Base-by-base conservation (phyloP, 257 asterid species). In the Solanum medicagineum region DNA sequence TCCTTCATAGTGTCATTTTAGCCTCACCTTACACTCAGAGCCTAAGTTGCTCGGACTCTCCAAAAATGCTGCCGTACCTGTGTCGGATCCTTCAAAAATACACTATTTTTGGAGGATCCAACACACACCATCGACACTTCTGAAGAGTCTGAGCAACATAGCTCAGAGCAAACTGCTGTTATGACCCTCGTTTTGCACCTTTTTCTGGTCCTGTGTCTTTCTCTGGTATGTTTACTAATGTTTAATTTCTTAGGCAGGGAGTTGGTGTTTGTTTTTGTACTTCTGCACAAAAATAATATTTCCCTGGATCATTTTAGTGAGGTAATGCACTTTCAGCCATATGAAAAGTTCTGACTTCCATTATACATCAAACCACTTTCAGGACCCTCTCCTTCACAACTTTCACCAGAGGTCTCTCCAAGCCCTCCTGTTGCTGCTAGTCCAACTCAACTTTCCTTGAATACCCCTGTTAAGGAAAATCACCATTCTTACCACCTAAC, bases 381-480 rank as follows among this genome's bases (percentile, higher is more conserved):
- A 88, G 96, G 92, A 71, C 75, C 90, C n/a, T 63, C 89, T 26
- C 89, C 92, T 20, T 74, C 94, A 71, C 85, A 81, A 83, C 85
- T 74, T 85, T 88, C 98, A 85, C 94, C 97, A 1, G 89, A 84
- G 88, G 82, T 80, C 42, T 89, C 99, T 55, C 94, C 96, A 16
- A 86, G 84, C 84, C 91, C 97, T 24, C 88, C 91, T 1, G 74
- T 24, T 81, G 98, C 98, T 86, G 90, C 90, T 63, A 85, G 94
- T 85, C 97, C 98, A 0, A 45, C 90, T 89, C 97, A 94, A 89
- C 89, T 90, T 84, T 89, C 97, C 74, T 86, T 87, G 77, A 88
- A 4, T 79, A 40, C 87, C 3, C 60, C 92, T 40, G 60, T 84
- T 55, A 90, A 93, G 51, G 92, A 77, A 86, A 90, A 87, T 86